Evolutionary conservation across 345 rosid genomes (phyloP).

Genomic region (Anastatica hierochuntica): DNA sequence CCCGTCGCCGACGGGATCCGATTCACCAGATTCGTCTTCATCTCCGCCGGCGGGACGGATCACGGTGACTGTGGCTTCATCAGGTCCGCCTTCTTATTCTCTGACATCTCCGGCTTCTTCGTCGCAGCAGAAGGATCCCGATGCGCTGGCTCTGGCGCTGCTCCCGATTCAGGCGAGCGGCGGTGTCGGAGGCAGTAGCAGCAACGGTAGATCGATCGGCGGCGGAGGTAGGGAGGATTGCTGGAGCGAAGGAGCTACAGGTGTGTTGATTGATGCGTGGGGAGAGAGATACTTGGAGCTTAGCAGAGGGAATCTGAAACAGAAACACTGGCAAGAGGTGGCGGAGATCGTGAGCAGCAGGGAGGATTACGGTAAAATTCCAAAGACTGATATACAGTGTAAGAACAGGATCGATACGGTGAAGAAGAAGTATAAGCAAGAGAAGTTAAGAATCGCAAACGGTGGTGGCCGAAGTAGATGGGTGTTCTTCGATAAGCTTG

Average conservation of each 20-base stretch:
- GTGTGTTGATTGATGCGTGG: constrained; percentile 82
- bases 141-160: constrained; percentile 32
- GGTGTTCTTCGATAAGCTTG: constrained; percentile 68
- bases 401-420: constrained; percentile 95
- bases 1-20: constrained; percentile 24
- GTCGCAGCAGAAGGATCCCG: constrained; percentile 18
- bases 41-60: constrained; percentile 38
- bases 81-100: constrained; percentile 29
- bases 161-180: constrained; percentile 31
- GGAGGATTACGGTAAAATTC: constrained; percentile 53
- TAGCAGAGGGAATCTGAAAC: constrained; percentile 88
- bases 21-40: constrained; percentile 25
- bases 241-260: constrained; percentile 92
- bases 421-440: constrained; percentile 89
- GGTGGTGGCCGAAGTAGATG: constrained; percentile 59
- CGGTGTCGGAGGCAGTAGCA: constrained; percentile 4
- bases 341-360: constrained; percentile 76
- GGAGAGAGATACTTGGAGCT: constrained; percentile 87
- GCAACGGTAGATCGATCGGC: constrained; percentile 31
- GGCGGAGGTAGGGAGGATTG: constrained; percentile 84
- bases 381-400: constrained; percentile 87
- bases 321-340: constrained; percentile 95
- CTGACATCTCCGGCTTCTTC: constrained; percentile 20
- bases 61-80: constrained; percentile 35
- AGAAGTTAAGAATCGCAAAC: constrained; percentile 47